phyloP scores from a whole-genome alignment of 306 rosid genomes.

The Pueraria montana region DNA sequence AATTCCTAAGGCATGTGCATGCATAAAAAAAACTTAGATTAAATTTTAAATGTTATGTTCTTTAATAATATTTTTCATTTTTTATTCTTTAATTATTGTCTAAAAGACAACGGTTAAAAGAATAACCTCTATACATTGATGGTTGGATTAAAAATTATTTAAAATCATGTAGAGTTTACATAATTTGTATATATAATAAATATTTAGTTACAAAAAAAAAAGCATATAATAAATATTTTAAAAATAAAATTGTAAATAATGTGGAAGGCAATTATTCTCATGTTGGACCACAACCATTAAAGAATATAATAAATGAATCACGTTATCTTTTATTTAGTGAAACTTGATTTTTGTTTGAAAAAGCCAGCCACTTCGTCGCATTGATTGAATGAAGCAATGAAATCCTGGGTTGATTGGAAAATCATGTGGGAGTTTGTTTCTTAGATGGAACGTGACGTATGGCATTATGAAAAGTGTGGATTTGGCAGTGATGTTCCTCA shows the following conservation, averaged over 20 bases:
- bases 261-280: constrained; percentile 41
- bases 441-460: background rate
- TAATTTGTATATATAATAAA: background rate
- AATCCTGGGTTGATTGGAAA: constrained; percentile 38
- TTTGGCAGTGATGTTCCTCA: constrained; percentile 23
- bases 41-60: no score
- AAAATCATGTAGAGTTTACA: background rate
- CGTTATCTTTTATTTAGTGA: background rate
- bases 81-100: background rate
- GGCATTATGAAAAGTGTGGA: constrained; percentile 9
- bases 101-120: background rate
- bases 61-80: background rate
- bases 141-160: background rate
- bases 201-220: no score
- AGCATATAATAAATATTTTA: background rate
- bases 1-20: no score
- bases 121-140: background rate
- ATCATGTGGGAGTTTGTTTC: background rate
- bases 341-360: background rate
- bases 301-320: constrained; percentile 34
- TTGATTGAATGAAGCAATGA: constrained; percentile 46
- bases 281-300: constrained; percentile 22
- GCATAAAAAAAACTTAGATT: no score
- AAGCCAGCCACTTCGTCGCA: background rate
- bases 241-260: background rate